A percentile compares a stretch with the other conserved stretches of the same genome.
phyloP scores from a whole-genome alignment of 106 monocot species.

The Dendrobium chrysotoxum region DNA sequence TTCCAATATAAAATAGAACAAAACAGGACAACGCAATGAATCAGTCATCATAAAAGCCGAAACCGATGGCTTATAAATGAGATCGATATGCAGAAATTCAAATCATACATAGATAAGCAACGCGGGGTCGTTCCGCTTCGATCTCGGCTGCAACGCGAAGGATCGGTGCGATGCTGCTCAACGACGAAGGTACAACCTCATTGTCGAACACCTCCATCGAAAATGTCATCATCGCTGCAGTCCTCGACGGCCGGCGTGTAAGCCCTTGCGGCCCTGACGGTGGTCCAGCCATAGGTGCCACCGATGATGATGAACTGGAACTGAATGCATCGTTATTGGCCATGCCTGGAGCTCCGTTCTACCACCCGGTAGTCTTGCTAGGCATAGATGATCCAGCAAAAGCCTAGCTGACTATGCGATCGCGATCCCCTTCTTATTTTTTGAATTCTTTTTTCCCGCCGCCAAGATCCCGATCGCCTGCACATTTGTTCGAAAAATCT shows the following conservation, averaged over 20 bases:
- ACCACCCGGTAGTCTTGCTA: background rate
- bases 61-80: background rate
- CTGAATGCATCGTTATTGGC: background rate
- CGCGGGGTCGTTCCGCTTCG: conserved; percentile 82
- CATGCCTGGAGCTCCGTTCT: background rate
- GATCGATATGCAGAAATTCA: background rate
- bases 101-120: conserved; percentile 78
- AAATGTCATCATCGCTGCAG: conserved; percentile 72
- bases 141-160: conserved; percentile 95
- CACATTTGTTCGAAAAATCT: background rate
- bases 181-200: conserved; percentile 85
- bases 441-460: background rate
- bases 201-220: conserved; percentile 98
- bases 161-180: conserved; percentile 71
- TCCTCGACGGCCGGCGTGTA: conserved; percentile 69
- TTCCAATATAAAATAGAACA: background rate
- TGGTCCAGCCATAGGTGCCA: conserved; percentile 3
- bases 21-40: background rate
- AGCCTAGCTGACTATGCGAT: background rate
- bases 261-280: conserved; percentile 55
- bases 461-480: conserved; percentile 21
- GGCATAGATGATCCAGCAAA: background rate
- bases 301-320: background rate
- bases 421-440: background rate
- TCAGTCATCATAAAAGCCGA: background rate